Percentiles rank a stretch among this genome's conserved stretches.
Conservation (phyloP, 805 yeast species). For the Suhomyces kilbournensis region DNA sequence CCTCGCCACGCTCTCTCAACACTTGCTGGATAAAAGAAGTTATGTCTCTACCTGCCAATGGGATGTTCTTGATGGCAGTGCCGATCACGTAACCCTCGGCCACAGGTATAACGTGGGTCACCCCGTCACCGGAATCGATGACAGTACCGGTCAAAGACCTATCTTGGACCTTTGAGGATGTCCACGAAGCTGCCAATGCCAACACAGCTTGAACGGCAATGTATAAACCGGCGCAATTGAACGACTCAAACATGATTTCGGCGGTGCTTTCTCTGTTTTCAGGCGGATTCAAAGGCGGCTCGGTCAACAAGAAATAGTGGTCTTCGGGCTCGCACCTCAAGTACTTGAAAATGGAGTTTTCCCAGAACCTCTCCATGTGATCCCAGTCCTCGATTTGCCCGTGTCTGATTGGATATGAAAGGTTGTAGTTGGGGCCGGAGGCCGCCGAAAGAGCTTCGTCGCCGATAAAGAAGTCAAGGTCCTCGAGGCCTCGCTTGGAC, state of each 20-base stretch:
- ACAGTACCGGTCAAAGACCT: conserved; percentile 97
- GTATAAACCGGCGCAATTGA: conserved; percentile 97
- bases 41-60: conserved; percentile 98
- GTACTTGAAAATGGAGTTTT: conserved; percentile 92
- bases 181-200: conserved; percentile 99
- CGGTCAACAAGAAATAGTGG: conserved; percentile 91
- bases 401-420: conserved; percentile 91
- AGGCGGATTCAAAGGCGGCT: conserved; percentile 99
- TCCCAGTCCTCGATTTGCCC: conserved; percentile 99
- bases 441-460: conserved; percentile 92
- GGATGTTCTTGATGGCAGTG: conserved; percentile 93
- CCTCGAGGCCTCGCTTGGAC: conserved; percentile 86
- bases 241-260: conserved; percentile 97
- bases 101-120: conserved; percentile 97
- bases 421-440: conserved; percentile 83
- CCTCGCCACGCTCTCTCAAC: conserved; percentile 95
- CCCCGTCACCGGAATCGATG: conserved; percentile 98
- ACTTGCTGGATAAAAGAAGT: conserved; percentile 89
- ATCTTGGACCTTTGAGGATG: conserved; percentile 90
- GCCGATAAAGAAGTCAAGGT: conserved; percentile 90
- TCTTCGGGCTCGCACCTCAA: conserved; percentile 98
- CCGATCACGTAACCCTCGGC: conserved; percentile 99
- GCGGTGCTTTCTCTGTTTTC: conserved; percentile 98
- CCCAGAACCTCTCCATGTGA: conserved; percentile 99
- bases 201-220: conserved; percentile 98